These are phyloP conservation scores for Fragilariopsis cylindrus DNA, from an alignment of 108 stramenopile genomes.

Conservation along the genomic window DNA sequence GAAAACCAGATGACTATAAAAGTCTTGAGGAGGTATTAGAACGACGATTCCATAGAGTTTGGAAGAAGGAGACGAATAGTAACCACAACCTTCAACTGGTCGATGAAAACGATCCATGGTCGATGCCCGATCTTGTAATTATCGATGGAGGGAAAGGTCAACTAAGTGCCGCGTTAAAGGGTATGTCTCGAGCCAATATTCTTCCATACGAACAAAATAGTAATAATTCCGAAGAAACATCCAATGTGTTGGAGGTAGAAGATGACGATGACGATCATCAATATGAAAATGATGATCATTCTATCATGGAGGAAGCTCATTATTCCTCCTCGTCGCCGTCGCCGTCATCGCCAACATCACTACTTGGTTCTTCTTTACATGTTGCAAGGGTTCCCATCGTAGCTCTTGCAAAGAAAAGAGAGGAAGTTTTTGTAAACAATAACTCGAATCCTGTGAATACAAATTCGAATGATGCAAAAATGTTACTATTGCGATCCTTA, in stretches of 20 bases:
- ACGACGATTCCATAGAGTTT: slow-evolving; percentile 55
- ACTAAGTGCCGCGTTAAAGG: slow-evolving; percentile 66
- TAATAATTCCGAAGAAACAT: not conserved
- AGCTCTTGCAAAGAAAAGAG: slow-evolving; percentile 56
- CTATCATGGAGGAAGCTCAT: not conserved
- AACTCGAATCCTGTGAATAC: slow-evolving; percentile 41
- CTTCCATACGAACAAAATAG: slow-evolving; percentile 11
- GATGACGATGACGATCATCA: not conserved
- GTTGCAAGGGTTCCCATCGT: slow-evolving; percentile 38
- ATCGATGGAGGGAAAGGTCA: slow-evolving; percentile 84
- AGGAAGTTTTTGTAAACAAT: slow-evolving; percentile 44
- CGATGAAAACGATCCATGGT: slow-evolving; percentile 49
- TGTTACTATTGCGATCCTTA: slow-evolving; percentile 57
- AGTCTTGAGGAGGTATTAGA: slow-evolving; percentile 65
- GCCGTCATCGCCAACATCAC: not conserved
- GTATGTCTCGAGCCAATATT: slow-evolving; percentile 47
- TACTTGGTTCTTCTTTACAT: not conserved
- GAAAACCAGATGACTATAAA: slow-evolving; percentile 68
- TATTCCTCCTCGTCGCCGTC: not conserved
- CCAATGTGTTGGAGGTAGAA: not conserved
- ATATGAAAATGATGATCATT: not conserved
- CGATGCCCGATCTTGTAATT: slow-evolving; percentile 68
- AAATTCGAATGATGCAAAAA: slow-evolving; percentile 45
- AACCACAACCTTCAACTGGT: slow-evolving; percentile 22
- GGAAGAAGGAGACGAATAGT: not conserved